Base-by-base conservation (phyloP, 345 rosid species). In the Kernera saxatilis region DNA sequence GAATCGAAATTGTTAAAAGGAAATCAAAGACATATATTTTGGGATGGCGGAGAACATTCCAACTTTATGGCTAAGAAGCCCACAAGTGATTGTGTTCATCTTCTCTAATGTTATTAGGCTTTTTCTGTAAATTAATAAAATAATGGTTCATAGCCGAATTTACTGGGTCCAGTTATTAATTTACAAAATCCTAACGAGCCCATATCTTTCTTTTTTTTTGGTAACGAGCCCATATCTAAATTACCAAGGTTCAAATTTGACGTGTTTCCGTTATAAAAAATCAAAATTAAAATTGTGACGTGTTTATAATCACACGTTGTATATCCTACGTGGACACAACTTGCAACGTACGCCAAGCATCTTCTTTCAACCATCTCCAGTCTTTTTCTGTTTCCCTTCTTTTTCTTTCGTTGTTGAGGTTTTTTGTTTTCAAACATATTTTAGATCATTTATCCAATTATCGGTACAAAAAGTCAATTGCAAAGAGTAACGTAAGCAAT, bases 321-420 rank as follows among this genome's bases (percentile, higher is more conserved):
- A n/a, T 78, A 50, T 23, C 78, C 71, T 8, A 84, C 78, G 79
- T 72, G 82, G 78, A 74, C 46, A n/a, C 77, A 76, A 79, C 84
- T 77, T 74, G 5, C 46, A 43, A 54, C 8, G 33, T 61, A 79
- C 70, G 84, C 78, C 45, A 54, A 23, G 30, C 30, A 67, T 40
- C 4, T 35, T 35, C 36, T 30, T 53, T 27, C 25, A 13, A 22
- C 2, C 1, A 13, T 62, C 44, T 44, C 17, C 18, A 23, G 37
- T 49, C 43, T 19, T n/a, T 5, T 10, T n/a, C n/a, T n/a, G n/a
- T n/a, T n/a, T n/a, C n/a, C n/a, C n/a, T n/a, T n/a, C n/a, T 3
- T 12, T 19, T 6, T 14, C 7, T 11, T 22, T 11, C 2, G 26
- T 14, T 1, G 1, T 13, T 13, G 17, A 14, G 17, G 0, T 0